Evolutionary conservation across 192 early-diverging fungal species (phyloP).

Genomic region (Umbelopsis sp.): DNA sequence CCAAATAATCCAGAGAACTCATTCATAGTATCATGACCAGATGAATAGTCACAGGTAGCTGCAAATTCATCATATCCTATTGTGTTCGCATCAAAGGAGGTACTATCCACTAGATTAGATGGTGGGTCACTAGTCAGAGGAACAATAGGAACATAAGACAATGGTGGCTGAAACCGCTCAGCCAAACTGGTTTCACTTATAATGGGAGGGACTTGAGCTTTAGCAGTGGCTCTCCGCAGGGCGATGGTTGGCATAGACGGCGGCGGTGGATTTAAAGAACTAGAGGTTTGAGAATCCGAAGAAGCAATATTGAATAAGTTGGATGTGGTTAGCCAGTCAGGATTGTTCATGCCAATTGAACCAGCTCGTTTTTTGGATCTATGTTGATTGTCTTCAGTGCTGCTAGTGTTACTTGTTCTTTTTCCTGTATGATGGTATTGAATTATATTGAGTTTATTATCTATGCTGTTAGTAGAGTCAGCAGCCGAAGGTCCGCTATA

Average conservation of each 20-base stretch:
- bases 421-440: slow-evolving; percentile 8
- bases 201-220: not conserved
- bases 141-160: not conserved
- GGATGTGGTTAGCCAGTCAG: too few species aligned
- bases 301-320: too few species aligned
- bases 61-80: not conserved
- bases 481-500: not conserved
- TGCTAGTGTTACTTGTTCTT: not conserved
- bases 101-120: not conserved
- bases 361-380: slow-evolving; percentile 9
- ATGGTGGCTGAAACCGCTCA: not conserved
- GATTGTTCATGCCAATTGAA: not conserved
- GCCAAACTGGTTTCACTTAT: slow-evolving; percentile 5
- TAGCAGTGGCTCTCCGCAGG: not conserved
- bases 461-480: not conserved
- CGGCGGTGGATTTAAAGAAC: too few species aligned
- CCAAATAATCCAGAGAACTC: slow-evolving; percentile 5
- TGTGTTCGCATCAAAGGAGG: not conserved
- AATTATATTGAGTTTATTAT: slow-evolving; percentile 10
- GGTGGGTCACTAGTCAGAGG: not conserved
- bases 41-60: not conserved
- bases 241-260: not conserved
- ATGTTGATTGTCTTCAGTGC: not conserved
- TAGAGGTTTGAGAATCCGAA: too few species aligned
- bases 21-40: not conserved